A percentile compares a stretch with the other conserved stretches of the same genome.
Evolutionary conservation across 805 yeast species (phyloP).

Genomic region (Candida tallmaniae): DNA sequence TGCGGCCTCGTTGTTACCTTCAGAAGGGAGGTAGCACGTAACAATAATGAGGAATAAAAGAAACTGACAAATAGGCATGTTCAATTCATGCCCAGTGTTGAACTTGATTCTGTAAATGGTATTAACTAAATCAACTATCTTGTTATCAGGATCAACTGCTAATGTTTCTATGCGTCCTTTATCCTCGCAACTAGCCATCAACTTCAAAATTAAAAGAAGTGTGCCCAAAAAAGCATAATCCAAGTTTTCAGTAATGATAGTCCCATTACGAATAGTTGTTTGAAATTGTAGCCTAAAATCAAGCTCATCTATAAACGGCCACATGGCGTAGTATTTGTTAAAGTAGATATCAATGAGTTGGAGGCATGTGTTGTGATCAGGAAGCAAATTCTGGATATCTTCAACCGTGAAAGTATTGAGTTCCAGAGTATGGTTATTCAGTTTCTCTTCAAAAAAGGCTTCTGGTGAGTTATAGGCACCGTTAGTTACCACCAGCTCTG

Average conservation of each 20-base stretch:
- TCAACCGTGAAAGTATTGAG: too few relatives aligned
- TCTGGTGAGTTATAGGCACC: neutral
- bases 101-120: conserved; percentile 2
- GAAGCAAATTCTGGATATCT: conserved; percentile 1
- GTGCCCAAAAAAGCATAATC: conserved; percentile 4
- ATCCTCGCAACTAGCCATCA: conserved; percentile 4
- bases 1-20: conserved; percentile 3
- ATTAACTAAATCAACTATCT: conserved; percentile 1
- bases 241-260: neutral
- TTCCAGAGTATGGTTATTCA: too few relatives aligned
- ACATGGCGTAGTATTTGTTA: conserved; percentile 1
- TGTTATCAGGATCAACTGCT: conserved; percentile 1
- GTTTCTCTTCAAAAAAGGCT: neutral
- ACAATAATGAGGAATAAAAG: conserved; percentile 1
- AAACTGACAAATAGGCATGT: conserved; percentile 3
- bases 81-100: neutral
- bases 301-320: conserved; percentile 7
- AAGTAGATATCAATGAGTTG: conserved; percentile 1
- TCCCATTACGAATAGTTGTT: neutral
- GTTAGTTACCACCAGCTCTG: too few relatives aligned
- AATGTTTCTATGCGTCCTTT: too few relatives aligned
- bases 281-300: conserved; percentile 3
- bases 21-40: neutral
- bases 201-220: conserved; percentile 1
- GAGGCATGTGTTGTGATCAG: neutral